phyloP scores from a whole-genome alignment of 257 asterid genomes.

The Petunia axillaris region DNA sequence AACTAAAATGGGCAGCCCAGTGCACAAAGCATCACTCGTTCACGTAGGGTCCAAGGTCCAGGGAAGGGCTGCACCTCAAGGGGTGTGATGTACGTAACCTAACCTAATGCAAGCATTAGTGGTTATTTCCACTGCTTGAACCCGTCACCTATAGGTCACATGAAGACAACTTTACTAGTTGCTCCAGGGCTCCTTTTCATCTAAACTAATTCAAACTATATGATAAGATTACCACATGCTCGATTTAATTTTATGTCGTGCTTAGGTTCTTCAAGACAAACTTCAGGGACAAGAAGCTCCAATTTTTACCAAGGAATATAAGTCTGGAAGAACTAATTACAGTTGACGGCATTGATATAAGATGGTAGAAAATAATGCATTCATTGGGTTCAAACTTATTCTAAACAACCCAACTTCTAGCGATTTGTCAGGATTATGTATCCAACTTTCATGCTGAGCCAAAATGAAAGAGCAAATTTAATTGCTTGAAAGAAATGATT shows the following conservation, averaged over 20 bases:
- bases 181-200: neutral
- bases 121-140: too few relatives aligned
- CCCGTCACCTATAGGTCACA: too few relatives aligned
- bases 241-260: neutral
- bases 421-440: neutral
- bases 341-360: neutral
- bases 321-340: neutral
- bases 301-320: neutral
- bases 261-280: neutral
- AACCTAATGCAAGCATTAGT: too few relatives aligned
- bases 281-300: neutral
- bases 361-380: neutral
- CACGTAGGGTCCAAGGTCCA: too few relatives aligned
- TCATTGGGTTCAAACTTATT: neutral
- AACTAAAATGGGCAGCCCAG: neutral
- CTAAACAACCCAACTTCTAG: constrained; percentile 1
- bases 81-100: too few relatives aligned
- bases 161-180: too few relatives aligned
- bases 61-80: too few relatives aligned
- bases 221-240: neutral
- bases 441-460: neutral
- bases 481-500: neutral
- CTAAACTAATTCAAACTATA: neutral
- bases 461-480: constrained; percentile 7
- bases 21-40: too few relatives aligned